phyloP scores from a whole-genome alignment of 257 asterid species.

The Lycium barbarum region DNA sequence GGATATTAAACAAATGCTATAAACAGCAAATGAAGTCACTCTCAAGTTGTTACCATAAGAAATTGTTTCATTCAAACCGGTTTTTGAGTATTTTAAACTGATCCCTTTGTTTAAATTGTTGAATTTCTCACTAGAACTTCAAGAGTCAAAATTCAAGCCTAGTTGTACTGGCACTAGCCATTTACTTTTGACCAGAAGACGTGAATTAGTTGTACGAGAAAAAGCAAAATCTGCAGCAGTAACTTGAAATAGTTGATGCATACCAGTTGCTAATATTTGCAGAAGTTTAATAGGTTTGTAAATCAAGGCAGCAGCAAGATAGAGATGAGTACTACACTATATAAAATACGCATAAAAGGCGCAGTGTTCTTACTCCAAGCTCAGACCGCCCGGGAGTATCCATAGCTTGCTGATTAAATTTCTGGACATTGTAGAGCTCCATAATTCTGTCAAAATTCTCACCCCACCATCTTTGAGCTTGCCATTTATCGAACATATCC shows the following conservation, averaged over 20 bases:
- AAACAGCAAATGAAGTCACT: background rate
- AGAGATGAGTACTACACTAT: background rate
- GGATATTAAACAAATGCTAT: background rate
- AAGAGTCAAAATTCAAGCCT: background rate
- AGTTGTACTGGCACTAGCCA: background rate
- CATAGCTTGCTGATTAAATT: constrained; percentile 77
- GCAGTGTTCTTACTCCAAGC: constrained; percentile 64
- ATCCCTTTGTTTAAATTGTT: background rate
- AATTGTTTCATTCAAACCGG: background rate
- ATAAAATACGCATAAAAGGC: background rate
- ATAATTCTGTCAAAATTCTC: constrained; percentile 83
- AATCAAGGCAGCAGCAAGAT: background rate
- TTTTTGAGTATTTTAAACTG: background rate
- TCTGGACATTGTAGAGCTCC: constrained; percentile 92
- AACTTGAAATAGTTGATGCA: constrained; percentile 13
- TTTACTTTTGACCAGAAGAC: background rate
- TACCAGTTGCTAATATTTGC: background rate
- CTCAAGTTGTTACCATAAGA: background rate
- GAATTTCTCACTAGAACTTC: background rate
- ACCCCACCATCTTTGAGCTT: constrained; percentile 96
- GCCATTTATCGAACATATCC: constrained; percentile 83
- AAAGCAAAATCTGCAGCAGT: background rate
- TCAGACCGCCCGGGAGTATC: constrained; percentile 86
- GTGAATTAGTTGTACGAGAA: background rate
- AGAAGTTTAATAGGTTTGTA: background rate